These are phyloP conservation scores for Musa troglodytarum DNA, from an alignment of 176 grass and related monocot genomes.

Conservation along the genomic window DNA sequence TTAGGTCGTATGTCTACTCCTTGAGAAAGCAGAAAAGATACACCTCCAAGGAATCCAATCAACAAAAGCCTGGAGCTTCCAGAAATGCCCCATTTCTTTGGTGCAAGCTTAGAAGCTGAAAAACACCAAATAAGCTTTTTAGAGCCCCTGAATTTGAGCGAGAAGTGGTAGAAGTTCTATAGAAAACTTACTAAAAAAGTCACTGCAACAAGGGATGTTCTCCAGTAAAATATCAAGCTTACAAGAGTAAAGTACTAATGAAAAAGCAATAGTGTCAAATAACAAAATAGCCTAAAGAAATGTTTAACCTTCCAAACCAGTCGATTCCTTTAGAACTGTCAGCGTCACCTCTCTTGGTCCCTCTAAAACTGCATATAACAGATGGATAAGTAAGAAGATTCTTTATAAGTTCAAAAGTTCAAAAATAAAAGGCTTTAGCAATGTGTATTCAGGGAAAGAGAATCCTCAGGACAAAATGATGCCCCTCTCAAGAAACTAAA, in stretches of 20 bases:
- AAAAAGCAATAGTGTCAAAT: neutral
- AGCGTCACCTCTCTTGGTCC: conserved; percentile 86
- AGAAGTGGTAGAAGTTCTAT: neutral
- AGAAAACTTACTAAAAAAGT: neutral
- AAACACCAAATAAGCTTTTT: neutral
- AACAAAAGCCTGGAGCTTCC: conserved; percentile 60
- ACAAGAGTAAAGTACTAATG: no score
- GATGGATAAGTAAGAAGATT: conserved; percentile 2
- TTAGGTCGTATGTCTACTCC: conserved; percentile 74
- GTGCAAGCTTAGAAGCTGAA: conserved; percentile 69
- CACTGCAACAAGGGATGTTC: neutral
- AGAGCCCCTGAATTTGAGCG: neutral
- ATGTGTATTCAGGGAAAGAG: neutral
- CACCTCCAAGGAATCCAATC: conserved; percentile 50
- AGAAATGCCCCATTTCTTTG: conserved; percentile 78
- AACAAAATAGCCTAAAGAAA: neutral
- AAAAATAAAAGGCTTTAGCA: neutral
- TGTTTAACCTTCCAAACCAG: conserved; percentile 71
- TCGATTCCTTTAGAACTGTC: conserved; percentile 65
- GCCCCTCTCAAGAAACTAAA: neutral
- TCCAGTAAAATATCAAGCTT: neutral
- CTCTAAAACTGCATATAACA: conserved; percentile 59
- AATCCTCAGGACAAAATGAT: neutral
- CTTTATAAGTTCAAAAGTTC: neutral
- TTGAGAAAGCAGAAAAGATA: conserved; percentile 65